Base-by-base conservation (phyloP, 495 filamentous ascomycete genomes). In the Tuber calosporum region DNA sequence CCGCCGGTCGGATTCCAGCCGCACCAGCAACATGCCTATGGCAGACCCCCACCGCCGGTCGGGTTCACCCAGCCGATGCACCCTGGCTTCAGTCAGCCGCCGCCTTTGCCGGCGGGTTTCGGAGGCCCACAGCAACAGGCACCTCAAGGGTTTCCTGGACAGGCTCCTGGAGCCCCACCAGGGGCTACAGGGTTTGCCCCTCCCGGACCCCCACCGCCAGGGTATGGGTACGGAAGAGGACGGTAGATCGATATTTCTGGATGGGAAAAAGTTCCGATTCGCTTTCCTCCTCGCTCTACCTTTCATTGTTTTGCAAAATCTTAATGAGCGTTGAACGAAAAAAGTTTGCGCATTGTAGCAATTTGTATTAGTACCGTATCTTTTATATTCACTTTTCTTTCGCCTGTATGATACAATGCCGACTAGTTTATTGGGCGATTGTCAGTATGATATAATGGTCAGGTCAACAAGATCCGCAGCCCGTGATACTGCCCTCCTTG, bases 61-160 rank as follows among this genome's bases (percentile, higher is more conserved):
- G 75, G 76, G n/a, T 79, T 79, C 68, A 58, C 70, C 8, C 79
- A 81, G 66, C 75, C 73, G 58, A 74, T 78, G 66, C 75, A 81
- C 13, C 76, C 73, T 11, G 75, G 79, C 15, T 80, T 77, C 69
- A 71, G 42, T 30, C 79, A 76, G 68, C 73, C 79, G 20, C 74
- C 76, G 15, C 73, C 79, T 72, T 30, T 75, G n/a, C 79, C 79
- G 39, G 78, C 79, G 43, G 79, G 79, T 34, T 81, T 81, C 73
- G 75, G 79, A 53, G 70, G 70, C 9, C 79, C 68, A n/a, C 79
- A 72, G 26, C 75, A 70, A 36, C 48, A 58, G 34, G 70, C 30
- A 1, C 71, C 76, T 1, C 79, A 79, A 72, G 79, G 79, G 15
- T 81, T 81, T 69, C 78, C 69, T 17, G 79, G 76, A 58, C 74